Evolutionary conservation across 495 filamentous ascomycete species (phyloP).

Genomic region (Friedmanniomyces endolithicus): DNA sequence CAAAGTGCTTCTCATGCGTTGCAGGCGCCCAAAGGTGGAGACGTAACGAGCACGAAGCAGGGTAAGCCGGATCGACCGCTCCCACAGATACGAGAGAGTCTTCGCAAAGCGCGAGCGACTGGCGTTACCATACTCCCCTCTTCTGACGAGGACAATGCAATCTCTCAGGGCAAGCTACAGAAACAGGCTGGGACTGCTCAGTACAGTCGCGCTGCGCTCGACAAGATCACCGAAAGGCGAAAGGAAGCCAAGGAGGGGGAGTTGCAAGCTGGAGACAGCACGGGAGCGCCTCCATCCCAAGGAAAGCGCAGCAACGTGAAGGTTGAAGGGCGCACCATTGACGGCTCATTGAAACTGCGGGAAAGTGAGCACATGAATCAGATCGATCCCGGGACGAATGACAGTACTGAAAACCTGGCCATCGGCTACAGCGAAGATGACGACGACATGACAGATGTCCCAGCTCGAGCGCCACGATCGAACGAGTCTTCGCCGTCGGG

Average conservation of each 20-base stretch:
- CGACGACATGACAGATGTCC: not conserved
- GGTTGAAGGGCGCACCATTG: too few species aligned
- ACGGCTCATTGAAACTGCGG: too few species aligned
- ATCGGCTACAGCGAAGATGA: not conserved
- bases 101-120: not conserved
- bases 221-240: too few species aligned
- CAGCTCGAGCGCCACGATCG: not conserved
- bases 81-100: not conserved
- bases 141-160: too few species aligned
- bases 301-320: too few species aligned
- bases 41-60: not conserved
- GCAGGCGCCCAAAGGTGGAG: not conserved
- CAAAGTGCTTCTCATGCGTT: not conserved
- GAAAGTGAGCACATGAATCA: not conserved
- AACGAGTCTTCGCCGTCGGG: not conserved
- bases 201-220: too few species aligned
- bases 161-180: too few species aligned
- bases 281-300: too few species aligned
- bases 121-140: too few species aligned
- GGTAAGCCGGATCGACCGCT: not conserved
- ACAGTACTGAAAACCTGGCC: not conserved
- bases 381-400: not conserved
- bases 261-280: too few species aligned
- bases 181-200: too few species aligned
- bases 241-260: too few species aligned